phyloP scores from a whole-genome alignment of 306 rosid genomes.

The Mimosa bimucronata region DNA sequence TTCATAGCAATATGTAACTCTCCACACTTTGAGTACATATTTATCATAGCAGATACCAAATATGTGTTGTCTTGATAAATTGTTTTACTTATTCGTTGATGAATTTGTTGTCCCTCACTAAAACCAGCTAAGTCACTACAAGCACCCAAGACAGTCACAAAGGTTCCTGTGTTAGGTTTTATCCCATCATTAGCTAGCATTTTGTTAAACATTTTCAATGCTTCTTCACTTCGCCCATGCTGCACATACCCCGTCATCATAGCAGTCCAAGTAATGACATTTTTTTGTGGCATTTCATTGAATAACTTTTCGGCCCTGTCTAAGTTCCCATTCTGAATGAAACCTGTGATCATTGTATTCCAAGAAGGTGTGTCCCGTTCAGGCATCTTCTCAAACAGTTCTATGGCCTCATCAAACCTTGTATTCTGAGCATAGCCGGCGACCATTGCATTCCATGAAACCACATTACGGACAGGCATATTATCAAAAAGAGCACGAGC shows the following conservation, averaged over 20 bases:
- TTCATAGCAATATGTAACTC: constrained; percentile 50
- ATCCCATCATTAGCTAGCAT: constrained; percentile 44
- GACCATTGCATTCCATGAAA: constrained; percentile 36
- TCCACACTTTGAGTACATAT: constrained; percentile 60
- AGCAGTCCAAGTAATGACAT: constrained; percentile 57
- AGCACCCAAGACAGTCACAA: constrained; percentile 54
- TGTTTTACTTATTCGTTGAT: constrained; percentile 52
- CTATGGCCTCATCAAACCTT: constrained; percentile 49
- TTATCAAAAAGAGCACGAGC: constrained; percentile 46
- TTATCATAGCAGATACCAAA: constrained; percentile 50
- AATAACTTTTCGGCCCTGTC: constrained; percentile 46
- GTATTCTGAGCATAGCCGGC: constrained; percentile 47
- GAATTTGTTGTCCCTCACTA: constrained; percentile 52
- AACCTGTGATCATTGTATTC: constrained; percentile 57
- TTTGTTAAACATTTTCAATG: constrained; percentile 43
- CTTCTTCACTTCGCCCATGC: constrained; percentile 51
- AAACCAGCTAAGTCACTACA: constrained; percentile 60
- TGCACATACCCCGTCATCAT: constrained; percentile 60
- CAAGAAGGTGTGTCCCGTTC: constrained; percentile 54
- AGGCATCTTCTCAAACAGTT: constrained; percentile 52
- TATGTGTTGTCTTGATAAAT: constrained; percentile 41
- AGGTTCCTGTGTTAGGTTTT: constrained; percentile 55
- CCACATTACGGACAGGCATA: constrained; percentile 51
- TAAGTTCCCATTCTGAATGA: constrained; percentile 46
- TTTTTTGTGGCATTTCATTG: constrained; percentile 45